A percentile compares a stretch with the other conserved stretches of the same genome.
These are phyloP conservation scores for Colletotrichum sp. DNA, from an alignment of 2,329 filamentous ascomycete species.

Conservation along the genomic window DNA sequence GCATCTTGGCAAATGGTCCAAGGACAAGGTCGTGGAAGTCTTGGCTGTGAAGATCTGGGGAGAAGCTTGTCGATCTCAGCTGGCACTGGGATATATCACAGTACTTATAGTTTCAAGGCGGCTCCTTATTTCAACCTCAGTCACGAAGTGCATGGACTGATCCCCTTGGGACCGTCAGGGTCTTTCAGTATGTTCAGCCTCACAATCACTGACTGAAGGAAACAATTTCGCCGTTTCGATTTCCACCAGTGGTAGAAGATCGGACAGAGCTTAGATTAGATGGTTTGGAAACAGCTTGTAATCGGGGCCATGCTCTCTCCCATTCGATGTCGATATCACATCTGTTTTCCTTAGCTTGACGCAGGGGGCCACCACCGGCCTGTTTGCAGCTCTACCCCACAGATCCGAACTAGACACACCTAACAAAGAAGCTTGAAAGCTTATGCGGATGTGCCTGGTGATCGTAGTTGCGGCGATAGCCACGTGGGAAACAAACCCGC, in stretches of 20 bases:
- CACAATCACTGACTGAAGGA: not conserved
- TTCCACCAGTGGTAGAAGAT: not conserved
- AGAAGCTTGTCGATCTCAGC: not conserved
- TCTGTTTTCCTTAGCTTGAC: not conserved
- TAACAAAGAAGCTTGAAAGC: not conserved
- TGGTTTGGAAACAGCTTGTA: not conserved
- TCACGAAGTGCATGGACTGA: too few species aligned
- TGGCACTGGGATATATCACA: not conserved
- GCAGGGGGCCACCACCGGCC: not conserved
- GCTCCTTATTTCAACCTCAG: not conserved
- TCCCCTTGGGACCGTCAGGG: not conserved
- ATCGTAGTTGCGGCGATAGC: not conserved
- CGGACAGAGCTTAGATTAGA: not conserved
- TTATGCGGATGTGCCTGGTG: not conserved
- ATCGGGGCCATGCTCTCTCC: not conserved
- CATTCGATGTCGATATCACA: not conserved
- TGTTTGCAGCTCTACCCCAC: not conserved
- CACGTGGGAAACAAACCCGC: not conserved
- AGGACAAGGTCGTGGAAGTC: not conserved
- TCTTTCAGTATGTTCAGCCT: not conserved
- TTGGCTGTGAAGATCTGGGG: not conserved
- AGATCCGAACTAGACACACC: not conserved
- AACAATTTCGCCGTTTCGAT: not conserved
- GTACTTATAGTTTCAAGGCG: not conserved
- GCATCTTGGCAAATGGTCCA: constrained; percentile 14